Base-by-base conservation (phyloP, 1,139 yeast genomes). In the Blastobotrys illinoisensis region DNA sequence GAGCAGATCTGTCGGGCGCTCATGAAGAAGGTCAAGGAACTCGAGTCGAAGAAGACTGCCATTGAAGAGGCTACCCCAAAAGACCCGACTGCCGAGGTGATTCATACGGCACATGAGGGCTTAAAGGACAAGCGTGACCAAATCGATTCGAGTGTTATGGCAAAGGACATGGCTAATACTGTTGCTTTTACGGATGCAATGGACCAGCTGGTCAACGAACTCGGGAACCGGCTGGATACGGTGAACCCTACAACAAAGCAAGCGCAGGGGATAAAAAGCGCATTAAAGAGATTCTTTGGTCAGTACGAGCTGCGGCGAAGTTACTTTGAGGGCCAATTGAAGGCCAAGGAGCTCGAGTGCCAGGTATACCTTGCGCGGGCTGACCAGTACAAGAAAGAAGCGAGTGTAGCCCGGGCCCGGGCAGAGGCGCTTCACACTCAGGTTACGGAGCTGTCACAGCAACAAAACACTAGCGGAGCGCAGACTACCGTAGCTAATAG, bases 221-320 rank as follows among this genome's bases (percentile, higher is more conserved):
- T 32, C 16, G 40, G 40, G 40, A 13, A n/a, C 16, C 14, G 16
- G 7, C 40, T 32, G 14, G 40, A 32, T 7, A 32, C 40, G 3
- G 40, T 32, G 7, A 32, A 32, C 16, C 40, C 40, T 2, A 32
- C 40, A 13, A 32, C 40, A 13, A 32, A 32, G 40, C 40, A 32
- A 11, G 40, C 40, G 4, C 40, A 32, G 40, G 40, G 40, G 40
- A 32, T 32, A n/a, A 44, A 47, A 46, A 48, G 51, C 47, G 58
- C 51, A 28, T 46, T 56, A 14, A 40, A 45, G 18, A 23, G 26
- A 21, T 56, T 60, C 26, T 52, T 59, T 18, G 52, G 58, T 13
- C 58, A 58, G 44, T 60, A 59, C 48, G 53, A 54, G 14, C 52
- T 53, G 13, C 52, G 63, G 5, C 57, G 59, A 46, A 48, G 53